phyloP scores from a whole-genome alignment of 371 early-diverging fungal species.

The Parasitella parasitica region DNA sequence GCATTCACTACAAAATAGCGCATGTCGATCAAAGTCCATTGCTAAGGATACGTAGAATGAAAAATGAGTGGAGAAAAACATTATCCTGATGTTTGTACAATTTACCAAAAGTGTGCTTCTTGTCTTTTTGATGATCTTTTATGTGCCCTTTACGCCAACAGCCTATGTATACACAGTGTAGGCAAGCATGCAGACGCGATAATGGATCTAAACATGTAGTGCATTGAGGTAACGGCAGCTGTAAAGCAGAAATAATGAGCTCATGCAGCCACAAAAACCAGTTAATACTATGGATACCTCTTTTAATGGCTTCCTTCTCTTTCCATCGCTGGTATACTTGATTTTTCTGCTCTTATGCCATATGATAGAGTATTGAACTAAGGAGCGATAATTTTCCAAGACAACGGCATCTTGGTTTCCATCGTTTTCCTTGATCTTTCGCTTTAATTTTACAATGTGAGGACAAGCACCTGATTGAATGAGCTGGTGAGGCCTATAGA shows the following conservation, averaged over 20 bases:
- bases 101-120: slow-evolving; percentile 66
- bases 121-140: slow-evolving; percentile 57
- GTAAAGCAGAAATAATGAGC: background rate
- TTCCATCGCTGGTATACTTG: slow-evolving; percentile 13
- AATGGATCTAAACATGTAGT: slow-evolving; percentile 59
- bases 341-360: slow-evolving; percentile 34
- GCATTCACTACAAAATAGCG: slow-evolving; percentile 67
- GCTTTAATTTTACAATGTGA: slow-evolving; percentile 35
- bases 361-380: slow-evolving; percentile 37
- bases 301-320: slow-evolving; percentile 17
- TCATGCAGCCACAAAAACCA: background rate
- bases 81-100: background rate
- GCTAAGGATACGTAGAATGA: too few species aligned
- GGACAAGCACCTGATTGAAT: slow-evolving; percentile 34
- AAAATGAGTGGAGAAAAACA: too few species aligned
- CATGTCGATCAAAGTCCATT: slow-evolving; percentile 37
- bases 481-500: slow-evolving; percentile 26
- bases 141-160: slow-evolving; percentile 74
- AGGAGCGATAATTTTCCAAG: slow-evolving; percentile 32
- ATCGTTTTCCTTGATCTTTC: slow-evolving; percentile 16
- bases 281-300: slow-evolving; percentile 2
- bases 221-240: slow-evolving; percentile 76
- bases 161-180: slow-evolving; percentile 66
- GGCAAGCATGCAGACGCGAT: slow-evolving; percentile 79
- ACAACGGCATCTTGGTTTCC: slow-evolving; percentile 21